Percentiles rank a stretch among this genome's conserved stretches.
Evolutionary conservation across 2,329 filamentous ascomycete species (phyloP).

Genomic region (Setomelanomma holmii): DNA sequence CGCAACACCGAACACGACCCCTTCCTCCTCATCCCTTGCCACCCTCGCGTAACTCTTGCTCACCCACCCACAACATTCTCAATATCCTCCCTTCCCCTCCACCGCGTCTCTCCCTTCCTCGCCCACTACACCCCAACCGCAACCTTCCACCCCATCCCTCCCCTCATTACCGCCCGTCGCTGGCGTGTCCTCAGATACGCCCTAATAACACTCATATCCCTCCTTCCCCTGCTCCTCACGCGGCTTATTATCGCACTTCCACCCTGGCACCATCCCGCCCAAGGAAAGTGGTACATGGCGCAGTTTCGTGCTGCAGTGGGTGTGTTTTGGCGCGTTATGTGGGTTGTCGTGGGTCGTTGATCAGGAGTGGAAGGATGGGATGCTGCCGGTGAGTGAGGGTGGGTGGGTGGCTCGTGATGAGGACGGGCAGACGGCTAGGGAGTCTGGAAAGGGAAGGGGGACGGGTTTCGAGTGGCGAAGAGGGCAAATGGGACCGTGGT

Average conservation of each 20-base stretch:
- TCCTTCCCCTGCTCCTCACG: constrained; percentile 30
- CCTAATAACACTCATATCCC: constrained; percentile 13
- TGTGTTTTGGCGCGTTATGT: constrained; percentile 14
- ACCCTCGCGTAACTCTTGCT: neutral
- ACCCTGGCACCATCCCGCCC: constrained; percentile 24
- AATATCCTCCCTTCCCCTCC: neutral
- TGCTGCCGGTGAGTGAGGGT: no score
- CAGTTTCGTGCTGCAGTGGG: constrained; percentile 33
- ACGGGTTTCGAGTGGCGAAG: no score
- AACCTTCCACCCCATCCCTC: neutral
- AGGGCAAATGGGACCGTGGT: constrained; percentile 3
- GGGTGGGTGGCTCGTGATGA: no score
- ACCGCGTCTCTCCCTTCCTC: neutral
- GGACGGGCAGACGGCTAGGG: no score
- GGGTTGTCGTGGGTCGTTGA: constrained; percentile 21
- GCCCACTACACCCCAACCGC: constrained; percentile 3
- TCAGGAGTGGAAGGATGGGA: constrained; percentile 24
- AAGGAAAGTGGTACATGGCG: constrained; percentile 21
- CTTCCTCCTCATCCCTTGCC: constrained; percentile 18
- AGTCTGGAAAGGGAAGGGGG: no score
- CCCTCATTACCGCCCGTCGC: neutral
- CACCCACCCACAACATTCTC: neutral
- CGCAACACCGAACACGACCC: constrained; percentile 7
- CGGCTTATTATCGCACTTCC: constrained; percentile 31
- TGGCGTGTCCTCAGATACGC: constrained; percentile 9